Conservation (phyloP, 169 alveolate species). For the Plasmodium malariae region DNA sequence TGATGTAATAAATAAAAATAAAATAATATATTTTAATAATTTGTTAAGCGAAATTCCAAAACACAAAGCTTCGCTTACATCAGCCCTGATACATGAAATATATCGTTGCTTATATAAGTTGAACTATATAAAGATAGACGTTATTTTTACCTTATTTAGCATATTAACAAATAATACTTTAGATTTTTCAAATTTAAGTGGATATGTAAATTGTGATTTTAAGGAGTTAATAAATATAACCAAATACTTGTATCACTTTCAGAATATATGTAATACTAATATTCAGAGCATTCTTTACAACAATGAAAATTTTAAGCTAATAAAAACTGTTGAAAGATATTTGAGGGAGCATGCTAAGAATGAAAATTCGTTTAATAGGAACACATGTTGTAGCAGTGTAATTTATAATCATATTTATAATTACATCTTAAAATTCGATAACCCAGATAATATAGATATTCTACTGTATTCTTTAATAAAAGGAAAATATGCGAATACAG, state of each 20-base stretch:
- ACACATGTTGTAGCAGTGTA: not conserved
- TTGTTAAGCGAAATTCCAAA: constrained; percentile 50
- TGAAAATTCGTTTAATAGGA: not conserved
- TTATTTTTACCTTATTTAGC: constrained; percentile 25
- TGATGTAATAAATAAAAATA: constrained; percentile 38
- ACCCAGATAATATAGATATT: constrained; percentile 48
- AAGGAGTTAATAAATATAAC: constrained; percentile 55
- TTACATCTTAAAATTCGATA: constrained; percentile 28
- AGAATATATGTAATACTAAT: constrained; percentile 39
- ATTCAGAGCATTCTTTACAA: constrained; percentile 45
- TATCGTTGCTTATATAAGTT: constrained; percentile 53
- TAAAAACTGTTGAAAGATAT: constrained; percentile 35
- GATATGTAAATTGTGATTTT: constrained; percentile 62
- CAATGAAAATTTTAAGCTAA: not conserved
- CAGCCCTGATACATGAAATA: constrained; percentile 39
- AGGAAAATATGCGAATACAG: not conserved
- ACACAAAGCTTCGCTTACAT: constrained; percentile 25
- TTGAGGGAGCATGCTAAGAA: constrained; percentile 20
- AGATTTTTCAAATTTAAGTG: constrained; percentile 35
- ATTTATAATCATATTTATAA: constrained; percentile 26
- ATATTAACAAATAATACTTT: constrained; percentile 47
- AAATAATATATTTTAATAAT: constrained; percentile 26
- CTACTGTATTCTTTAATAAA: constrained; percentile 36
- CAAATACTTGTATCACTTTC: constrained; percentile 46
- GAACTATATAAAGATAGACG: constrained; percentile 38